Evolutionary conservation across 768 basidiomycete species (phyloP), one percentile per base, ranked within the genome.

Genomic region (Lactifluus piperatus): DNA sequence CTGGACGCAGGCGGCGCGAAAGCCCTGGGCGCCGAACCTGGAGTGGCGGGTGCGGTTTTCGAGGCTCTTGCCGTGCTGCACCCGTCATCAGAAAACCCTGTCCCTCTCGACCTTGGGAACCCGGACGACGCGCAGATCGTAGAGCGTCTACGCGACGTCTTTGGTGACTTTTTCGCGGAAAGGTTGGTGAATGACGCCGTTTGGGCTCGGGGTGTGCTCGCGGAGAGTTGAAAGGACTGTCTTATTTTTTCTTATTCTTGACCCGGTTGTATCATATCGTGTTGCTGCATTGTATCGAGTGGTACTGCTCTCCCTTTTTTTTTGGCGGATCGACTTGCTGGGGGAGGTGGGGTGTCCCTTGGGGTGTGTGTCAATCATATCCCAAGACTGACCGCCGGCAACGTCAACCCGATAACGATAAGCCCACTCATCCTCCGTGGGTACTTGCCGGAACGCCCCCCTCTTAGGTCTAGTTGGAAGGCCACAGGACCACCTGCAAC

Each of bases 1-100:
- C 78, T 93, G 2, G 88, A 89, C 62, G 85, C 88, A 20, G 86
- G 88, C 3, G 91, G 90, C 16, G 86, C 86, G 6, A 82, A 80
- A 54, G 80, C 87, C 5, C 80, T 92, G 4, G 88, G 85, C 3
- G 81, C 77, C 41, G 88, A 90, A 68, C 72, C 20, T 67, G 73
- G 10, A 73, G 60, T 90, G 7, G 77, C 82, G 3, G 74, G 78
- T 26, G 79, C 85, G 14, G 81, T 87, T 8, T 77, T 87, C 78
- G 81, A 83, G 60, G 85, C 87, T 0, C 69, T 91, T 22, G 74
- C 75, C 44, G 78, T 83, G 10, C 72, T 91, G 13, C 77, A 77
- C 34, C 81, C 83, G 0, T 71, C 77, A 0, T 81, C 84, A 14
- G 78, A 80, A 51, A 80, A 80, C 74, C 75, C 82, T 0, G 80